Conservation (phyloP, 1,284 basidiomycete species). For the Exobasidium rhododendri region DNA sequence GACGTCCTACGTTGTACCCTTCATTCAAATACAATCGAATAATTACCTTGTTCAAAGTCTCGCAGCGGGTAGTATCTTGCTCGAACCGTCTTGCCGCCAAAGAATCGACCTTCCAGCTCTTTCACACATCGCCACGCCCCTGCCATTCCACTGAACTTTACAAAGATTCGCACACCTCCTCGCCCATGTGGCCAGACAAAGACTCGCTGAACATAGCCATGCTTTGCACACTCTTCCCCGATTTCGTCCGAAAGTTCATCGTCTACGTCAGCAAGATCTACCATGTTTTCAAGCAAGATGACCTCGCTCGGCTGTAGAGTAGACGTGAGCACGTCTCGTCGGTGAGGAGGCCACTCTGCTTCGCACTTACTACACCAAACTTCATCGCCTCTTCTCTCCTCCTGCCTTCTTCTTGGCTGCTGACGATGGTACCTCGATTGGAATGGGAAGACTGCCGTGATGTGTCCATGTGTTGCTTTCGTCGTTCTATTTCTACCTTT, state of each 20-base stretch:
- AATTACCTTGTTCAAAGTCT: constrained; percentile 10
- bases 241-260: constrained; percentile 24
- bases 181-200: constrained; percentile 18
- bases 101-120: constrained; percentile 27
- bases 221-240: constrained; percentile 32
- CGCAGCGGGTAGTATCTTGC: constrained; percentile 14
- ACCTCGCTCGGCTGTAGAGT: constrained; percentile 20
- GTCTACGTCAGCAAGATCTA: constrained; percentile 13
- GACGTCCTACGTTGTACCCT: no score
- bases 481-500: constrained; percentile 14
- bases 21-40: neutral
- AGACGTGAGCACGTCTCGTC: no score
- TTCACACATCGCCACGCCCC: constrained; percentile 38
- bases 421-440: constrained; percentile 21
- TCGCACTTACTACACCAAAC: constrained; percentile 19
- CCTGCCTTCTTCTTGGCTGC: constrained; percentile 13
- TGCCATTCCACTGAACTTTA: constrained; percentile 38
- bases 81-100: constrained; percentile 15
- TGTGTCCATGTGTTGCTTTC: neutral
- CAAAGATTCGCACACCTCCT: constrained; percentile 31
- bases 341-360: no score
- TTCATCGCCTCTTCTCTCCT: constrained; percentile 11
- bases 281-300: constrained; percentile 24
- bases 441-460: neutral
- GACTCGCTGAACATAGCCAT: constrained; percentile 34